phyloP scores from a whole-genome alignment of 352 stramenopile genomes.

The Blastocystis sp. region DNA sequence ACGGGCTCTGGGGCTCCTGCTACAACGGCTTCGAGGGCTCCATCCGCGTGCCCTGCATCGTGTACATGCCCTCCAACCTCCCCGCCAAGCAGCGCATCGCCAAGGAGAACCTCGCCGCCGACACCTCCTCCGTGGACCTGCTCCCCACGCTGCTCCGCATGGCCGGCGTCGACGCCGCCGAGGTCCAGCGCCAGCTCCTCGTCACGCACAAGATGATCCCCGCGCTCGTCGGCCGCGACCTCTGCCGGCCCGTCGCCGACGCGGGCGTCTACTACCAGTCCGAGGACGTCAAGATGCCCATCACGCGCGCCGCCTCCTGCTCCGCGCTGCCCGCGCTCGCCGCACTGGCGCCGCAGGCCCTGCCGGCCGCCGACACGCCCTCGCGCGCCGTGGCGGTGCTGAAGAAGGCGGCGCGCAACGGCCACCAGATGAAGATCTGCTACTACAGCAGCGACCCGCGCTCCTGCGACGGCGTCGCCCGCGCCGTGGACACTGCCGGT shows the following conservation, averaged over 20 bases:
- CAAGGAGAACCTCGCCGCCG: neutral
- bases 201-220: constrained; percentile 40
- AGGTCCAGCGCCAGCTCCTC: neutral
- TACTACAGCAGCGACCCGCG: constrained; percentile 54
- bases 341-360: neutral
- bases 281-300: constrained; percentile 34
- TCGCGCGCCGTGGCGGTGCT: constrained; percentile 13
- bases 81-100: constrained; percentile 6
- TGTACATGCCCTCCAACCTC: constrained; percentile 30
- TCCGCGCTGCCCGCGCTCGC: neutral
- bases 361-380: neutral
- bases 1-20: constrained; percentile 52
- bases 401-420: neutral
- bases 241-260: neutral
- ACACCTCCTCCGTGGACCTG: constrained; percentile 42
- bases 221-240: neutral
- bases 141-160: constrained; percentile 39
- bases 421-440: constrained; percentile 22
- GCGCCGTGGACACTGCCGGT: neutral
- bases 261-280: constrained; percentile 21
- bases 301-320: neutral
- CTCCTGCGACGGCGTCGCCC: neutral
- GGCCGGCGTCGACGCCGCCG: neutral
- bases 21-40: constrained; percentile 45
- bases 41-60: constrained; percentile 37